A percentile compares a stretch with the other conserved stretches of the same genome.
phyloP scores from a whole-genome alignment of 108 stramenopile genomes.

The Thalassiosira profunda region DNA sequence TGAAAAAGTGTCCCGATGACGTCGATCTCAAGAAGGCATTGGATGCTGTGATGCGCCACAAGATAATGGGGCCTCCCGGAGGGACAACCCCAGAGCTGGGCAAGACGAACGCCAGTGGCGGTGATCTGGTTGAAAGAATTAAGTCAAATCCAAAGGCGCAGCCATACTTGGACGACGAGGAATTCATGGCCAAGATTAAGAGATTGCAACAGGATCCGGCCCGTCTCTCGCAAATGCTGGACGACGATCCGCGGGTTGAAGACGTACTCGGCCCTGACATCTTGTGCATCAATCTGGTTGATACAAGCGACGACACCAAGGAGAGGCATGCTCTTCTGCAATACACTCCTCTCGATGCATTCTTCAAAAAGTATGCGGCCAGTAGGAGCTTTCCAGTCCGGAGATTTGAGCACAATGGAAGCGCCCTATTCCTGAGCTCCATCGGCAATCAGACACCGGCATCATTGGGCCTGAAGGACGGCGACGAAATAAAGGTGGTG shows the following conservation, averaged over 20 bases:
- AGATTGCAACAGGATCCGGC: slow-evolving; percentile 92
- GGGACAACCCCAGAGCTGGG: slow-evolving; percentile 50
- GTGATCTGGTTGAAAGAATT: slow-evolving; percentile 91
- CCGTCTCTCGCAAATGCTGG: slow-evolving; percentile 77
- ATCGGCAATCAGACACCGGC: slow-evolving; percentile 9
- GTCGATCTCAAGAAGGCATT: slow-evolving; percentile 89
- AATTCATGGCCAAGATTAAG: slow-evolving; percentile 93
- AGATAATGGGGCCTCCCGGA: slow-evolving; percentile 75
- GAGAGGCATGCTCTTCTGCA: too few species aligned
- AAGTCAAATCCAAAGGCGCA: slow-evolving; percentile 92
- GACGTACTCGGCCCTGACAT: slow-evolving; percentile 90
- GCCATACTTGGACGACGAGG: slow-evolving; percentile 89
- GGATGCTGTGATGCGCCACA: slow-evolving; percentile 41
- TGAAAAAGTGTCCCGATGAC: slow-evolving; percentile 90
- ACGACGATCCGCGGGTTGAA: slow-evolving; percentile 93
- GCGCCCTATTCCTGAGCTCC: slow-evolving; percentile 13
- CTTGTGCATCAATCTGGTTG: too few species aligned
- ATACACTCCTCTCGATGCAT: too few species aligned
- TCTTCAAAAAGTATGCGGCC: too few species aligned
- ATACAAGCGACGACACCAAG: too few species aligned
- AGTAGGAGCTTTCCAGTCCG: too few species aligned
- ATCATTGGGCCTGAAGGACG: slow-evolving; percentile 14
- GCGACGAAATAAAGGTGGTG: slow-evolving; percentile 17
- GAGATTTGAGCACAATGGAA: slow-evolving; percentile 8
- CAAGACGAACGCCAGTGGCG: slow-evolving; percentile 79